Conservation (phyloP, 1,284 basidiomycete species). For the Somion occarium region DNA sequence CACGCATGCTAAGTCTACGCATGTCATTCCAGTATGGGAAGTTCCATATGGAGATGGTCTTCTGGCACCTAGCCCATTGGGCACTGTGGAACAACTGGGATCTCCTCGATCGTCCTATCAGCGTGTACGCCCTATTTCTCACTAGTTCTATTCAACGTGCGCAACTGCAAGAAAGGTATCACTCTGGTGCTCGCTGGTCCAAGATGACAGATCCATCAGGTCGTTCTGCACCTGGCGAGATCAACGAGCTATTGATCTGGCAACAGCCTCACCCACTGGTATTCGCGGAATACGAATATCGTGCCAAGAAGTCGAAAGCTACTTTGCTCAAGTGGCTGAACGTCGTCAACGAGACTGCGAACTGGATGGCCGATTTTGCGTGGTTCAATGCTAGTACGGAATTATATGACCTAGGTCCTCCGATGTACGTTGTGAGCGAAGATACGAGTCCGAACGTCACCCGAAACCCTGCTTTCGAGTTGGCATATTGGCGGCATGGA, state of each 20-base stretch:
- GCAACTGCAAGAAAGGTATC: conserved; percentile 47
- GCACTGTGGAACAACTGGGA: conserved; percentile 59
- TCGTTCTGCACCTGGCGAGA: conserved; percentile 52
- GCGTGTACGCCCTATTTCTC: conserved; percentile 46
- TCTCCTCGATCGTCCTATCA: conserved; percentile 39
- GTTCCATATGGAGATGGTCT: conserved; percentile 62
- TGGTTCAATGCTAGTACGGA: conserved; percentile 43
- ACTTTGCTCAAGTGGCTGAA: conserved; percentile 47
- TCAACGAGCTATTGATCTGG: conserved; percentile 62
- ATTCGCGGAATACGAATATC: conserved; percentile 56
- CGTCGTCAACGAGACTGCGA: conserved; percentile 47
- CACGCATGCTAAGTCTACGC: too few species aligned
- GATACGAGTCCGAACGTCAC: conserved; percentile 53
- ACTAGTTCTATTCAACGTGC: conserved; percentile 39
- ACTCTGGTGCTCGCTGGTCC: conserved; percentile 52
- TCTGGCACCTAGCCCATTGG: conserved; percentile 59
- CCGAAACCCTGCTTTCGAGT: conserved; percentile 51
- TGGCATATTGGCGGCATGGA: conserved; percentile 55
- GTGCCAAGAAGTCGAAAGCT: conserved; percentile 33
- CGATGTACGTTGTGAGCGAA: conserved; percentile 53
- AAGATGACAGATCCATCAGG: conserved; percentile 62
- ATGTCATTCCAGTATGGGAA: conserved; percentile 44
- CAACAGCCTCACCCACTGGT: conserved; percentile 55
- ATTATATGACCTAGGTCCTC: conserved; percentile 52
- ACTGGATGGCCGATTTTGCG: conserved; percentile 58